Evolutionary conservation across 148 eudicot genomes (phyloP).

Genomic region (Vaccinium corymbosum): DNA sequence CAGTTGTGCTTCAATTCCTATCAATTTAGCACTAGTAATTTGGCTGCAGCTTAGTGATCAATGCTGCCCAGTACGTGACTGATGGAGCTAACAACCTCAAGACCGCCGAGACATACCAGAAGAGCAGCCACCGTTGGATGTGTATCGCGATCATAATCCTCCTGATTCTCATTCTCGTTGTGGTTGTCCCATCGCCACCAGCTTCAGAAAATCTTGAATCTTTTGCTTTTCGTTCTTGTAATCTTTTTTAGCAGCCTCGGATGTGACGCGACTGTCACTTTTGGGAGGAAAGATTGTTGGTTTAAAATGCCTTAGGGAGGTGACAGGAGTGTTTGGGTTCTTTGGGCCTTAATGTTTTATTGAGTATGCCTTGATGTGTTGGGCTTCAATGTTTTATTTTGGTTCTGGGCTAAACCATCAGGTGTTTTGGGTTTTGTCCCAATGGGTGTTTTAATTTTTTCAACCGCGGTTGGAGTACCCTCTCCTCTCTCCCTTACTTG

Average conservation of each 20-base stretch:
- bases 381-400: no score
- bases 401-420: no score
- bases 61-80: slow-evolving; percentile 59
- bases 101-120: slow-evolving; percentile 71
- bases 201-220: slow-evolving; percentile 52
- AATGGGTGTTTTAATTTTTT: no score
- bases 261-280: background rate
- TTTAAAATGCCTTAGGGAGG: no score
- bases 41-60: slow-evolving; percentile 21
- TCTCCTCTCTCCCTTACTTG: no score
- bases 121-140: slow-evolving; percentile 67
- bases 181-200: slow-evolving; percentile 56
- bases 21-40: background rate
- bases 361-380: no score
- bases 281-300: no score
- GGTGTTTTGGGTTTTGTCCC: no score
- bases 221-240: background rate
- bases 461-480: no score
- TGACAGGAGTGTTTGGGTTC: no score
- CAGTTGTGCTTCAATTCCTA: background rate
- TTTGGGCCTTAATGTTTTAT: no score
- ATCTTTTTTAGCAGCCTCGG: background rate
- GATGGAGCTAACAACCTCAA: slow-evolving; percentile 64
- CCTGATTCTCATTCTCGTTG: slow-evolving; percentile 48
- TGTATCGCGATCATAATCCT: slow-evolving; percentile 64